phyloP scores from a whole-genome alignment of 1,139 yeast species.

The Saccharomyces hybrid region DNA sequence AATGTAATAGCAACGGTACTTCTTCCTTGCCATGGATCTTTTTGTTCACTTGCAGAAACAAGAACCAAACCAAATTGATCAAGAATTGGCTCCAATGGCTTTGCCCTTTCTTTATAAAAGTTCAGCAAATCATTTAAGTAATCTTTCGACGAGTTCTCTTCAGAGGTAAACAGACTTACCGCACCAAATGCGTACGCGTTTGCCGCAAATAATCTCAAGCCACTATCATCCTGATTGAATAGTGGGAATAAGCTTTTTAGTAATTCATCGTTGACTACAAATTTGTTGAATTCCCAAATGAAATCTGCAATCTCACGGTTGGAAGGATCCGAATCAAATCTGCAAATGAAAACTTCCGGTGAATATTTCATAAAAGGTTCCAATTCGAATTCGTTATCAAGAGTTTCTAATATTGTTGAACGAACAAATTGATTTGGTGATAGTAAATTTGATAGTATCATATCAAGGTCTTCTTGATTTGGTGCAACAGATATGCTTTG shows the following conservation, averaged over 20 bases:
- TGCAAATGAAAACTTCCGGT: conserved; percentile 70
- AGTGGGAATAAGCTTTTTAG: conserved; percentile 42
- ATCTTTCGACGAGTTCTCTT: conserved; percentile 30
- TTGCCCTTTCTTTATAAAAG: conserved; percentile 51
- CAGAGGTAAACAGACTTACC: conserved; percentile 27
- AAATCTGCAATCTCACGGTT: conserved; percentile 64
- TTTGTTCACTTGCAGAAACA: conserved; percentile 50
- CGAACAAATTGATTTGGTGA: conserved; percentile 67
- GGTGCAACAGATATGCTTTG: conserved; percentile 65
- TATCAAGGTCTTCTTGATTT: conserved; percentile 46
- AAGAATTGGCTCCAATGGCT: conserved; percentile 68
- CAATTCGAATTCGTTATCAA: conserved; percentile 83
- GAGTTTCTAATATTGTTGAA: conserved; percentile 66
- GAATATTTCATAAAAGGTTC: conserved; percentile 46
- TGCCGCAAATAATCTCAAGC: conserved; percentile 62
- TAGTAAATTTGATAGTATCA: conserved; percentile 52
- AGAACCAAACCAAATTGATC: conserved; percentile 78
- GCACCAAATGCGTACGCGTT: conserved; percentile 46
- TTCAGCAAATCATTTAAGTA: conserved; percentile 43
- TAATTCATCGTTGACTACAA: conserved; percentile 40
- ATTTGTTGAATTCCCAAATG: conserved; percentile 76
- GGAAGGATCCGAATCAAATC: conserved; percentile 62
- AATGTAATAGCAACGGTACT: conserved; percentile 72
- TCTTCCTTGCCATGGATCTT: conserved; percentile 78
- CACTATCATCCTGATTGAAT: conserved; percentile 50